Evolutionary conservation across 345 rosid genomes (phyloP), one percentile per base, ranked within the genome.

Genomic region (Syzygium grande): DNA sequence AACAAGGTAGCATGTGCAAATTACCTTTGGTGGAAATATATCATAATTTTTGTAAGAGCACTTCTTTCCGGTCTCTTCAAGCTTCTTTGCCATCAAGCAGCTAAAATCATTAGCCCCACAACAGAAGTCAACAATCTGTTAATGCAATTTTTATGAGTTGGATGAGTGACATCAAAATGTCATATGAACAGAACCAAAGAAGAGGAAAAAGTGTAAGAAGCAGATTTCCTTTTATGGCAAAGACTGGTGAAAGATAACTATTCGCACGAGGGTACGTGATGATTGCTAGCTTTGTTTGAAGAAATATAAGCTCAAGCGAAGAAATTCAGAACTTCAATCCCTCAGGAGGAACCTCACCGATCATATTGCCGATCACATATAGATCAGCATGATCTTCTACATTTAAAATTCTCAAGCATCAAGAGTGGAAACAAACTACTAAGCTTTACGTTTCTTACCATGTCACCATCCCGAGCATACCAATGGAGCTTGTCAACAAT

Each of bases 101-200:
- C 99, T 98, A 86, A 98, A 98, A 90, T 98, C 98, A 91, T 98
- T 98, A 85, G 99, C 95, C 85, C 99, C 99, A 88, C 99, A 98
- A 86, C 99, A 98, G 91, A 95, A 95, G 93, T 98, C 99, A 30
- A 98, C 98, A 88, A 96, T 89, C 99, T 98, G 96, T 88, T 88
- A 87, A 89, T 25, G 46, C 49, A 73, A 41, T 73, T 73, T 73
- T 73, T 73, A 34, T 19, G 2, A 73, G 83, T 38, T 38, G 27
- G 15, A 38, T 19, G 27, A 73, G 27, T 38, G 49, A 73, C 49
- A 34, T 9, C 58, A 22, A 73, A 19, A 38, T 46, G 23, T 5
- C 25, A 3, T 9, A 68, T 6, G 0, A 73, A 73, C 83, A 73
- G 14, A 73, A 14, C 49, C 27, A 38, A 19, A 38, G 25, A 73